These are phyloP conservation scores for Aspergillus udagawae DNA, from an alignment of 2,329 filamentous ascomycete genomes.

Conservation along the genomic window DNA sequence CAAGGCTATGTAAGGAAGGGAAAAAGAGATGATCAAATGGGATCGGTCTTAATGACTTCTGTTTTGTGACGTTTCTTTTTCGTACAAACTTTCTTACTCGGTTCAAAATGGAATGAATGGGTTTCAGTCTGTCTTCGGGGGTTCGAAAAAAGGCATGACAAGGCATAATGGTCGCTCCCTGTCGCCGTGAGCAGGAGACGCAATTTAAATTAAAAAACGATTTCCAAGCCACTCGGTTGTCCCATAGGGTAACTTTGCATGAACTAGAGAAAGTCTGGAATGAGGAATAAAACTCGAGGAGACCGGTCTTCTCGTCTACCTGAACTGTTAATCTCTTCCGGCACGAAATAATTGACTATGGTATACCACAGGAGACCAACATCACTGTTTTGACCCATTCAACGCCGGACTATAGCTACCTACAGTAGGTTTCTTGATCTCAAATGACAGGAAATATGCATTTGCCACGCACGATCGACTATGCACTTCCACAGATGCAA, in stretches of 20 bases:
- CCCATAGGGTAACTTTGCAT: not conserved
- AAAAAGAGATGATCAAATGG: slow-evolving; percentile 33
- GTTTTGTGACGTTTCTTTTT: slow-evolving; percentile 34
- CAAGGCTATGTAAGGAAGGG: slow-evolving; percentile 52
- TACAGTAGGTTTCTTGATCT: not conserved
- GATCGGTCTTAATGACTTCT: slow-evolving; percentile 34
- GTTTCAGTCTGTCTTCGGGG: slow-evolving; percentile 19
- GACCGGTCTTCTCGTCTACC: not conserved
- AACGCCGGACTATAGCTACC: not conserved
- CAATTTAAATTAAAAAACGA: slow-evolving; percentile 14
- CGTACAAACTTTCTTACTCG: slow-evolving; percentile 27
- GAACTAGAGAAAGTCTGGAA: not conserved
- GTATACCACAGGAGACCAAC: not conserved
- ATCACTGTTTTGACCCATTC: not conserved
- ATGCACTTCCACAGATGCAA: not conserved
- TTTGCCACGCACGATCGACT: not conserved
- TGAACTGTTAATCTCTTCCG: not conserved
- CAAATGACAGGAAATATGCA: not conserved
- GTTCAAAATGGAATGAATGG: slow-evolving; percentile 23
- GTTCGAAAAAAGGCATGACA: not conserved
- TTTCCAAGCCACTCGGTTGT: slow-evolving; percentile 9
- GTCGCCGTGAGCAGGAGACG: slow-evolving; percentile 12
- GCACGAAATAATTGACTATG: not conserved
- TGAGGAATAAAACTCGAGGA: not conserved
- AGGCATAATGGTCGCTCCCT: slow-evolving; percentile 4